phyloP scores from a whole-genome alignment of 805 yeast genomes.

The Sugiyamaella valdiviana region DNA sequence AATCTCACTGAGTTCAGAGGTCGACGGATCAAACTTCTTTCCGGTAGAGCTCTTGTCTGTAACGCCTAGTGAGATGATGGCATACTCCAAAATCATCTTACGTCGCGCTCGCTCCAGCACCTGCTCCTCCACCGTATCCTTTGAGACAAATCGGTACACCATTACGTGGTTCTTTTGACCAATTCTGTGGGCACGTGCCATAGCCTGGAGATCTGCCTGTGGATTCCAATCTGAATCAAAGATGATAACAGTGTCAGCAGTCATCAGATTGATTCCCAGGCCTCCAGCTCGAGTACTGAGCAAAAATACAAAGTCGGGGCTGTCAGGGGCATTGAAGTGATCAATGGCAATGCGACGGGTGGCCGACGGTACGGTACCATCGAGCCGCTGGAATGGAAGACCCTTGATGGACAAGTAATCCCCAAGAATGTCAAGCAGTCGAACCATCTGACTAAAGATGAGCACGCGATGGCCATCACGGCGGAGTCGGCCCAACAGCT shows the following conservation, averaged over 20 bases:
- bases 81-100: constrained; percentile 97
- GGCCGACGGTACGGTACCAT: constrained; percentile 93
- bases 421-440: constrained; percentile 90
- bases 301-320: constrained; percentile 84
- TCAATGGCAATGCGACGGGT: constrained; percentile 93
- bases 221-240: constrained; percentile 99
- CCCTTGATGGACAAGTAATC: constrained; percentile 88
- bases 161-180: constrained; percentile 99
- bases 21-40: constrained; percentile 65
- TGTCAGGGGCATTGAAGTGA: constrained; percentile 90
- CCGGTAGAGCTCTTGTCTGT: constrained; percentile 62
- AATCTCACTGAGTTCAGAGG: constrained; percentile 85
- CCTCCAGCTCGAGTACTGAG: constrained; percentile 98
- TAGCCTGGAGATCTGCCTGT: constrained; percentile 97
- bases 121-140: constrained; percentile 97
- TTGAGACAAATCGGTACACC: constrained; percentile 95
- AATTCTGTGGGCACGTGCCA: constrained; percentile 99
- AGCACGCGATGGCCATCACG: constrained; percentile 95
- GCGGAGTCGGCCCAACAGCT: constrained; percentile 71
- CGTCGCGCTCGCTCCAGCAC: constrained; percentile 93
- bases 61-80: constrained; percentile 92
- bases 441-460: constrained; percentile 95
- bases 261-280: constrained; percentile 94
- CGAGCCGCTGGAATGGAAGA: constrained; percentile 81
- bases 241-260: constrained; percentile 97